Percentiles rank a stretch among this genome's conserved stretches.
These are phyloP conservation scores for Backusella tuberculispora DNA, from an alignment of 192 early-diverging fungal species.

Conservation along the genomic window DNA sequence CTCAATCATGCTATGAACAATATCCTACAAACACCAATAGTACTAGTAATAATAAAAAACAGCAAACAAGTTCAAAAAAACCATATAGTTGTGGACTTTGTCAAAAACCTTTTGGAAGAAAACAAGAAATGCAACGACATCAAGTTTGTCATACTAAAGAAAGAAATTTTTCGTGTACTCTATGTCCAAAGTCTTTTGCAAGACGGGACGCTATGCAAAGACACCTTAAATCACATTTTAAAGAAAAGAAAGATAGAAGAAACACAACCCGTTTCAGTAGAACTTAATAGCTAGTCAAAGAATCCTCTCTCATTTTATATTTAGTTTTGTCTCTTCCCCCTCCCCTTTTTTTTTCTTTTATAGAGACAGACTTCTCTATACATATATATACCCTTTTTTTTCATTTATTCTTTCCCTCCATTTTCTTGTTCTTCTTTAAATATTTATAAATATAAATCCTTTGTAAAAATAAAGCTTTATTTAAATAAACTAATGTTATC, in stretches of 20 bases:
- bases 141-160: background rate
- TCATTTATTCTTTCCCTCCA: too few species aligned
- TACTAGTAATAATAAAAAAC: background rate
- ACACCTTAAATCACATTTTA: background rate
- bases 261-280: background rate
- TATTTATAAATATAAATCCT: too few species aligned
- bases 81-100: background rate
- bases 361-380: background rate
- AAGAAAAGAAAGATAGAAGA: background rate
- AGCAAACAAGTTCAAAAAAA: background rate
- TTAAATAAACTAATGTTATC: too few species aligned
- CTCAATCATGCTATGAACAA: background rate
- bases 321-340: background rate
- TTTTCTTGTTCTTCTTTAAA: too few species aligned
- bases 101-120: background rate
- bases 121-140: background rate
- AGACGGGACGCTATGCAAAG: background rate
- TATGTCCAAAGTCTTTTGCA: background rate
- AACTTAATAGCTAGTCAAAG: background rate
- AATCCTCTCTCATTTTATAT: background rate
- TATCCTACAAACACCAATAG: background rate
- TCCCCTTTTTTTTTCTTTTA: background rate
- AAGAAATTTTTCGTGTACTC: background rate
- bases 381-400: too few species aligned
- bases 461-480: too few species aligned